A percentile compares a stretch with the other conserved stretches of the same genome.
These are phyloP conservation scores for Ogataea glucozyma DNA, from an alignment of 805 yeast genomes.

Conservation along the genomic window DNA sequence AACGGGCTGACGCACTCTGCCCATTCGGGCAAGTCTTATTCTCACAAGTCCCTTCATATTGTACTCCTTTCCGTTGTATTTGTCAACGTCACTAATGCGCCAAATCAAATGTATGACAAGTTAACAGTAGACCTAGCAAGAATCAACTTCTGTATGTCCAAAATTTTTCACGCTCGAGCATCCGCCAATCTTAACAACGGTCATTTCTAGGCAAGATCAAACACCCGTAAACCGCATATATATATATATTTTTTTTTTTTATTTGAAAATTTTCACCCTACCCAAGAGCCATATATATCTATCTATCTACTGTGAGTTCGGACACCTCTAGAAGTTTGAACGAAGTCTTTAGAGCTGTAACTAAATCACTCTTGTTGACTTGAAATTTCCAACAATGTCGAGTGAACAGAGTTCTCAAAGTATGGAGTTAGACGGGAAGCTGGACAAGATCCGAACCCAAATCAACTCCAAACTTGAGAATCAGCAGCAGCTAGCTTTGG, in stretches of 20 bases:
- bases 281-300: not conserved
- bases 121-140: no score
- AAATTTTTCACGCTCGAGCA: slow-evolving; percentile 7
- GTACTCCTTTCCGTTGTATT: not conserved
- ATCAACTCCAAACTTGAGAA: slow-evolving; percentile 77
- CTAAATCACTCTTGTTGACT: not conserved
- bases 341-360: no score
- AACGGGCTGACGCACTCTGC: slow-evolving; percentile 81
- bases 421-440: slow-evolving; percentile 59
- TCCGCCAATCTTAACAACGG: not conserved
- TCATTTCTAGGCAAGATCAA: not conserved
- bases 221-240: slow-evolving; percentile 6
- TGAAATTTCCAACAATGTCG: slow-evolving; percentile 9
- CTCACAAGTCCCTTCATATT: slow-evolving; percentile 71
- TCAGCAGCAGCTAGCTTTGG: slow-evolving; percentile 81
- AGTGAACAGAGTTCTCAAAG: slow-evolving; percentile 12
- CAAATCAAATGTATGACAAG: no score
- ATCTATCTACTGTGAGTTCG: no score
- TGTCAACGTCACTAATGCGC: not conserved
- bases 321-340: no score
- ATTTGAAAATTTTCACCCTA: slow-evolving; percentile 6
- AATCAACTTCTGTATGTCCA: slow-evolving; percentile 4
- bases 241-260: slow-evolving; percentile 5
- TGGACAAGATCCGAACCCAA: slow-evolving; percentile 71
- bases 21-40: slow-evolving; percentile 90